phyloP scores from a whole-genome alignment of 208 protist genomes.

The Leishmania tropica region DNA sequence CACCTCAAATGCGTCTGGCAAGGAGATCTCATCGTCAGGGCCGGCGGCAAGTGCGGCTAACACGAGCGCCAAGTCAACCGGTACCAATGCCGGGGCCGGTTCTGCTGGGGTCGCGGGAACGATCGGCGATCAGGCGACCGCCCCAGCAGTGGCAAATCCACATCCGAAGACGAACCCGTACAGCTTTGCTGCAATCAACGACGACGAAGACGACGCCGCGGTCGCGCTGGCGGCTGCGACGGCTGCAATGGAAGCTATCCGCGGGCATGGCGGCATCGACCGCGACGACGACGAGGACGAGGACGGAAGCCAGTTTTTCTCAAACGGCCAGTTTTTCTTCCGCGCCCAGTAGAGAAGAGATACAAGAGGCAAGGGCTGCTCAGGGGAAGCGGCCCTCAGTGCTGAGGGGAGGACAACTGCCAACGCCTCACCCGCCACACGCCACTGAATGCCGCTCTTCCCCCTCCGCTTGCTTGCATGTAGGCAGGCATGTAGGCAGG shows the following conservation, averaged over 20 bases:
- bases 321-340: slow-evolving; percentile 35
- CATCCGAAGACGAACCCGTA: slow-evolving; percentile 6
- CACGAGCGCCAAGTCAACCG: neutral
- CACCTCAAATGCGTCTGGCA: neutral
- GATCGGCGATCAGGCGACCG: neutral
- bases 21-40: neutral
- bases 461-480: neutral
- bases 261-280: slow-evolving; percentile 22
- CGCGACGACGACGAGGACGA: slow-evolving; percentile 29
- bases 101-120: neutral
- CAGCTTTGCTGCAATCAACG: slow-evolving; percentile 23
- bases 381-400: too few relatives aligned
- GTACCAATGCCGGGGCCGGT: neutral
- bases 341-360: slow-evolving; percentile 16
- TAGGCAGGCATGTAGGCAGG: neutral
- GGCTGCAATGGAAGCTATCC: slow-evolving; percentile 34
- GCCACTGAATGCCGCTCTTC: too few relatives aligned
- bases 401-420: neutral
- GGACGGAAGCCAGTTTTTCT: slow-evolving; percentile 25
- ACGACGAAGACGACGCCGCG: slow-evolving; percentile 35
- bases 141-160: neutral
- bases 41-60: neutral
- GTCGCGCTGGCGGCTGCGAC: slow-evolving; percentile 34
- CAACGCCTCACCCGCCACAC: neutral
- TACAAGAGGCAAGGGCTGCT: neutral